Percentiles rank a stretch among this genome's conserved stretches.
Conservation (phyloP, 805 yeast species). For the Lipomyces sp. region DNA sequence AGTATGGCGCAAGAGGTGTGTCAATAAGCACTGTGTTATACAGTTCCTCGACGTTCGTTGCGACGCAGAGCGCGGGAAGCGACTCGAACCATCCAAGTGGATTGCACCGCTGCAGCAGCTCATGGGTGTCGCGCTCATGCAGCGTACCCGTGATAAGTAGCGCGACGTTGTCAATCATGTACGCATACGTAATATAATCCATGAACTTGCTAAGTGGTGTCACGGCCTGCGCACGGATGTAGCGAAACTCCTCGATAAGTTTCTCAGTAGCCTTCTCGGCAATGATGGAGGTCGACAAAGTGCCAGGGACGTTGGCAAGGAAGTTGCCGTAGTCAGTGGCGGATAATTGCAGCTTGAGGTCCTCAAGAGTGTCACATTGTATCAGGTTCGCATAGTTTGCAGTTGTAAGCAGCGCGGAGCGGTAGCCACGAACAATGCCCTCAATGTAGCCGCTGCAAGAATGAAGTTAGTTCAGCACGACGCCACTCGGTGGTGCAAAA, state of each 20-base stretch:
- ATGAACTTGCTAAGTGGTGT: constrained; percentile 76
- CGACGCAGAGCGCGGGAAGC: constrained; percentile 88
- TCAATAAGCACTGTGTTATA: constrained; percentile 90
- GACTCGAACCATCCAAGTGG: constrained; percentile 99
- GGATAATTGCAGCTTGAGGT: constrained; percentile 85
- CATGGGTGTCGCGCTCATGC: constrained; percentile 88
- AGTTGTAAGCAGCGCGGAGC: constrained; percentile 70
- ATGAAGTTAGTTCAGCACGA: background rate
- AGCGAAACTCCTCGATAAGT: constrained; percentile 78
- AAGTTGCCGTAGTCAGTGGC: constrained; percentile 96
- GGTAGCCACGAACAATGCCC: constrained; percentile 92
- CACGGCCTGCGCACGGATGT: constrained; percentile 77
- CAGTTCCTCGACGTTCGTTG: constrained; percentile 90
- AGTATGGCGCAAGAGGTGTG: constrained; percentile 96
- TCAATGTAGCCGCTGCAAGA: constrained; percentile 72
- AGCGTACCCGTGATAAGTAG: constrained; percentile 95
- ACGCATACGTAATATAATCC: constrained; percentile 91
- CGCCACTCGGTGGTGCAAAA: background rate
- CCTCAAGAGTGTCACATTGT: constrained; percentile 94
- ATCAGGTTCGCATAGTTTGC: constrained; percentile 88
- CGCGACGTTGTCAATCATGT: constrained; percentile 97
- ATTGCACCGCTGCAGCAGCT: constrained; percentile 85
- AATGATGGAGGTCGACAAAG: constrained; percentile 81
- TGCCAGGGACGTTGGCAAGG: constrained; percentile 73
- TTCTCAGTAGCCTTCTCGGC: constrained; percentile 74